Base-by-base conservation (phyloP, 2,329 filamentous ascomycete genomes). In the Plectosphaerella plurivora region DNA sequence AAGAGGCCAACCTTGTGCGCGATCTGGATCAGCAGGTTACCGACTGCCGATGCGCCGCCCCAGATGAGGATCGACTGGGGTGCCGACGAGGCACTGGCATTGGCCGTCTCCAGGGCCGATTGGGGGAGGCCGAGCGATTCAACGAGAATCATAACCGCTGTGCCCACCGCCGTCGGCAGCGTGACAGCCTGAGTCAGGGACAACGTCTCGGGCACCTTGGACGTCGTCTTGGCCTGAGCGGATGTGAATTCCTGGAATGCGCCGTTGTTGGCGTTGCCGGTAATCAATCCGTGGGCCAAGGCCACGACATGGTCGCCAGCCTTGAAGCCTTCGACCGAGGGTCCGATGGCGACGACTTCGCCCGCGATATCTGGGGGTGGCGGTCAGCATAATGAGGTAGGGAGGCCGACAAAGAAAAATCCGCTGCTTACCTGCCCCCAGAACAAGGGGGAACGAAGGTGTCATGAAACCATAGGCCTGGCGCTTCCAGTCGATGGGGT, bases 401-500 rank as follows among this genome's bases (percentile, higher is more conserved):
- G 35, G 4, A n/a, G 15, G 35, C 11, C 8, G 11, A 12, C 3
- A 14, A 16, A 41, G 5, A 41, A 14, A 16, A 4, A 37, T 37
- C 35, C 11, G 42, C 53, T 59, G 3, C 47, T 33, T n/a, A 57
- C 44, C 15, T 42, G 52, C 45, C 18, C 53, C 49, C 54, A 58
- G 49, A 53, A 60, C 25, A 33, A 51, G 37, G 35, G 60, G 51
- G 8, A 20, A 20, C 28, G 33, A 12, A 35, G 46, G 33, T 15
- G 25, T 36, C 16, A 36, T 37, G 33, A 48, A 39, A 12, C 52
- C 68, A 49, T 18, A 65, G 36, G 63, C 60, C 50, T 64, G 63
- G 41, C 58, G 57, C 6, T 55, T 49, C 33, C 55, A 57, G 51
- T 65, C 63, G 37, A 64, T 12, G 63, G 53, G 25, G 65, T 63